phyloP scores from a whole-genome alignment of 2,329 filamentous ascomycete species.

The Dendryphion nanum region DNA sequence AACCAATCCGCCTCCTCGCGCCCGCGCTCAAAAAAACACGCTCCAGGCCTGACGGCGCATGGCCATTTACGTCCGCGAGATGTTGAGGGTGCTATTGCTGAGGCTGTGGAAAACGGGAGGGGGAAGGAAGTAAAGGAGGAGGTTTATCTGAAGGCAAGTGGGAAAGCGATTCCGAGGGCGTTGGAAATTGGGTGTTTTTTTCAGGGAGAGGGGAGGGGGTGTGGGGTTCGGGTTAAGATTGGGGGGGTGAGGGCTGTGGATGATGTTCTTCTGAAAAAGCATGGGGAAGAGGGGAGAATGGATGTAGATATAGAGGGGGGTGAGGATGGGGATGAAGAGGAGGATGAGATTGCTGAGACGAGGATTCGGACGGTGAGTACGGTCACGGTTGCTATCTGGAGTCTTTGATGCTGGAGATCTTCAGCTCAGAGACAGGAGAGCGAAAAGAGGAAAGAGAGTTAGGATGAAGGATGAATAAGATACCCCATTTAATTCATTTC shows the following conservation, averaged over 20 bases:
- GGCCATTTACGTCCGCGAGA: constrained; percentile 27
- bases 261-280: constrained; percentile 53
- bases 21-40: neutral
- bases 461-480: no score
- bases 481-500: no score
- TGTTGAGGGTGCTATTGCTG: constrained; percentile 28
- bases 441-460: no score
- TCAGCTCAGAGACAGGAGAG: neutral
- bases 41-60: constrained; percentile 11
- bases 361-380: constrained; percentile 37
- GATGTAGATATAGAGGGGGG: constrained; percentile 4
- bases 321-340: constrained; percentile 3
- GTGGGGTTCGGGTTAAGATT: constrained; percentile 59
- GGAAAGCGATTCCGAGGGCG: constrained; percentile 64
- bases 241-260: constrained; percentile 66
- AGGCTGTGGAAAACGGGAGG: constrained; percentile 8
- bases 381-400: constrained; percentile 32
- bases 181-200: constrained; percentile 65
- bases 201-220: constrained; percentile 59
- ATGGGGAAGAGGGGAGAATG: constrained; percentile 6
- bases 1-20: constrained; percentile 33
- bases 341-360: constrained; percentile 40
- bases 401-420: constrained; percentile 10
- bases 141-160: constrained; percentile 64
- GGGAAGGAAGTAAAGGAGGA: constrained; percentile 39